phyloP scores from a whole-genome alignment of 805 yeast species.

The Cyberlindnera maritima region DNA sequence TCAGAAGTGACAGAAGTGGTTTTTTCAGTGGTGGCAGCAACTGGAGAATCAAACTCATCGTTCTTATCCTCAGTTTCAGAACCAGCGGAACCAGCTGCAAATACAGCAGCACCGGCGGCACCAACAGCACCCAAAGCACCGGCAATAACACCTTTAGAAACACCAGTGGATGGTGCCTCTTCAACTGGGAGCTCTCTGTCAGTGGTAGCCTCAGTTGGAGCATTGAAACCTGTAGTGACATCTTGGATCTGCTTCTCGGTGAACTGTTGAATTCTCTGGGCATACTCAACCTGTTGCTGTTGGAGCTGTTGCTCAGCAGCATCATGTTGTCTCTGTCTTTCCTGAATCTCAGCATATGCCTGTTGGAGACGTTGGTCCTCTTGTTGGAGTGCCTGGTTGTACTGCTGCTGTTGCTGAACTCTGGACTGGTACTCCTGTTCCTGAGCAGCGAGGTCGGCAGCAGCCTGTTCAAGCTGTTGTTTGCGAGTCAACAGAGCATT shows the following conservation, averaged over 20 bases:
- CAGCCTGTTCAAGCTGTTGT: constrained; percentile 19
- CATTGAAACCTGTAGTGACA: constrained; percentile 23
- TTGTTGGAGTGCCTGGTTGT: constrained; percentile 34
- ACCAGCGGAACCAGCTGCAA: constrained; percentile 23
- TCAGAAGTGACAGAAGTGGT: constrained; percentile 28
- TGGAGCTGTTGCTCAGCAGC: constrained; percentile 40
- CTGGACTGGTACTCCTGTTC: constrained; percentile 33
- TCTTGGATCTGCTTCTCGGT: constrained; percentile 38
- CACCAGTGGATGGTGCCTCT: constrained; percentile 15
- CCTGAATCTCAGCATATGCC: constrained; percentile 34
- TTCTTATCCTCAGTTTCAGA: constrained; percentile 33
- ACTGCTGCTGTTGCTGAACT: constrained; percentile 33
- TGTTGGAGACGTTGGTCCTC: constrained; percentile 35
- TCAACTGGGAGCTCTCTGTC: constrained; percentile 1
- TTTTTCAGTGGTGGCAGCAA: constrained; percentile 25
- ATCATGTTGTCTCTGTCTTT: constrained; percentile 36
- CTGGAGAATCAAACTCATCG: constrained; percentile 24
- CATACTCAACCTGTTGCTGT: constrained; percentile 36
- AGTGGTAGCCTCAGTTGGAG: constrained; percentile 11
- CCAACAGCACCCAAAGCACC: constrained; percentile 30
- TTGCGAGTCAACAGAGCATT: constrained; percentile 34
- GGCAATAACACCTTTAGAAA: constrained; percentile 24
- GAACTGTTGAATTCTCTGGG: constrained; percentile 37
- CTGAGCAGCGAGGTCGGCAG: constrained; percentile 17
- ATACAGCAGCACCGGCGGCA: constrained; percentile 25